A percentile compares a stretch with the other conserved stretches of the same genome.
phyloP scores from a whole-genome alignment of 495 filamentous ascomycete species.

The Aspergillus wentii region DNA sequence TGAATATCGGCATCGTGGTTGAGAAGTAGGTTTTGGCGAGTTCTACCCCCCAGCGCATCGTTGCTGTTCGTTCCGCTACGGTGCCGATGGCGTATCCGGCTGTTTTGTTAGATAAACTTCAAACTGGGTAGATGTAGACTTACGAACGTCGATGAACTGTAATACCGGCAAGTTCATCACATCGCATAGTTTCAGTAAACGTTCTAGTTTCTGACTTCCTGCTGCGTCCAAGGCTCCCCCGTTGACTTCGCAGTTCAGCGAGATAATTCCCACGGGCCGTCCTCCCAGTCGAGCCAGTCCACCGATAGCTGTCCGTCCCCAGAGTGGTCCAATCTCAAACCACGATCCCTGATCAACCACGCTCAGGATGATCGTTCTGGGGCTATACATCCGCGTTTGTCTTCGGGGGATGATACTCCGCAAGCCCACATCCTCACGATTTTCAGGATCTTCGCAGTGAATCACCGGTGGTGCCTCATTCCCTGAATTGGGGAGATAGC shows the following conservation, averaged over 20 bases:
- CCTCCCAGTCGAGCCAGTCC: conserved; percentile 54
- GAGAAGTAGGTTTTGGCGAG: conserved; percentile 55
- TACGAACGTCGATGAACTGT: conserved; percentile 58
- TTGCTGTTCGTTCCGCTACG: conserved; percentile 54
- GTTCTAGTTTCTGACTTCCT: conserved; percentile 54
- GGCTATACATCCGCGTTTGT: conserved; percentile 56
- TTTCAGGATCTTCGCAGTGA: conserved; percentile 38
- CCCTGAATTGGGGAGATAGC: conserved; percentile 53
- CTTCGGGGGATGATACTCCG: conserved; percentile 53
- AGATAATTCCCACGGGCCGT: conserved; percentile 51
- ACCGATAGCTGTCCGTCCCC: conserved; percentile 57
- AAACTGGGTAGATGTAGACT: conserved; percentile 10
- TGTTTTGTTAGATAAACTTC: conserved; percentile 8
- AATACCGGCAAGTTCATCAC: conserved; percentile 59
- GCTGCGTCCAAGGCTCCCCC: conserved; percentile 56
- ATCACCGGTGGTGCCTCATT: conserved; percentile 47
- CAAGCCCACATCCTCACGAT: conserved; percentile 42
- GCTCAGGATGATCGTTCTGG: conserved; percentile 48
- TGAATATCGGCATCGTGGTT: conserved; percentile 57
- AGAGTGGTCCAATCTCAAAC: conserved; percentile 59
- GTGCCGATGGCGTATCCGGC: conserved; percentile 60
- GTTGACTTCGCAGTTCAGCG: conserved; percentile 55
- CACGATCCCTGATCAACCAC: conserved; percentile 52
- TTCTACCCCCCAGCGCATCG: conserved; percentile 58
- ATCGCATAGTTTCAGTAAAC: conserved; percentile 57